Conservation (phyloP, 495 filamentous ascomycete genomes). For the Beverwykella pulmonaria region DNA sequence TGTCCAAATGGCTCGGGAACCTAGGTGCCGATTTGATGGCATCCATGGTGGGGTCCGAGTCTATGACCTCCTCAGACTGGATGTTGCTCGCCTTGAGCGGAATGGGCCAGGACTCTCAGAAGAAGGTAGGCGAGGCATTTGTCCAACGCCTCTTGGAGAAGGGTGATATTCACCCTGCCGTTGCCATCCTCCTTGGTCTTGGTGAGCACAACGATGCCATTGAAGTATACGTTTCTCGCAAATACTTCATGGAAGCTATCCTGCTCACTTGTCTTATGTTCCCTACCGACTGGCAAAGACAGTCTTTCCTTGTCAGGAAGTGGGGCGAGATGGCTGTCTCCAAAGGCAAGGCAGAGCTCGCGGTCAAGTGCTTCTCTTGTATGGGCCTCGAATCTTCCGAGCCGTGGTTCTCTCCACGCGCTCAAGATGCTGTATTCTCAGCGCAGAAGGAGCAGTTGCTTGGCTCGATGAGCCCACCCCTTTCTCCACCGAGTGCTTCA, state of each 20-base stretch:
- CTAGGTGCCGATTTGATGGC: slow-evolving; percentile 79
- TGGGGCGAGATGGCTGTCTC: slow-evolving; percentile 94
- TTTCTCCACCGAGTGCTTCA: slow-evolving; percentile 43
- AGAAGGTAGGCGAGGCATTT: slow-evolving; percentile 88
- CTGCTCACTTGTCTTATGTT: slow-evolving; percentile 72
- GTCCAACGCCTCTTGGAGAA: slow-evolving; percentile 87
- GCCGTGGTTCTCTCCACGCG: slow-evolving; percentile 81
- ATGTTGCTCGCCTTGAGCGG: slow-evolving; percentile 92
- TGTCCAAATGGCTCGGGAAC: slow-evolving; percentile 91
- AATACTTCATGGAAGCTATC: slow-evolving; percentile 87
- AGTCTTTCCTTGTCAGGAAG: slow-evolving; percentile 81
- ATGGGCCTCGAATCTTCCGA: slow-evolving; percentile 56
- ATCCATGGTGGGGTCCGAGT: slow-evolving; percentile 70
- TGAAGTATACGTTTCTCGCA: slow-evolving; percentile 93
- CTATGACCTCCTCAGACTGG: slow-evolving; percentile 90
- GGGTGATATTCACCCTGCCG: slow-evolving; percentile 88
- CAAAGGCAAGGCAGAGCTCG: slow-evolving; percentile 83
- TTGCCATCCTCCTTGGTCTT: slow-evolving; percentile 86
- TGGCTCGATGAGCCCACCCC: slow-evolving; percentile 46
- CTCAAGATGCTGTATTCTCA: slow-evolving; percentile 62
- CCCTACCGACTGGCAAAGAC: slow-evolving; percentile 78
- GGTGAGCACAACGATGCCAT: slow-evolving; percentile 94
- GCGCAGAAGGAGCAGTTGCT: slow-evolving; percentile 46
- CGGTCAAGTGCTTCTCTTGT: slow-evolving; percentile 73
- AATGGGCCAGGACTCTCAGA: slow-evolving; percentile 78